Conservation (phyloP, 176 grass and related monocot species). For the Rhynchospora pubera region DNA sequence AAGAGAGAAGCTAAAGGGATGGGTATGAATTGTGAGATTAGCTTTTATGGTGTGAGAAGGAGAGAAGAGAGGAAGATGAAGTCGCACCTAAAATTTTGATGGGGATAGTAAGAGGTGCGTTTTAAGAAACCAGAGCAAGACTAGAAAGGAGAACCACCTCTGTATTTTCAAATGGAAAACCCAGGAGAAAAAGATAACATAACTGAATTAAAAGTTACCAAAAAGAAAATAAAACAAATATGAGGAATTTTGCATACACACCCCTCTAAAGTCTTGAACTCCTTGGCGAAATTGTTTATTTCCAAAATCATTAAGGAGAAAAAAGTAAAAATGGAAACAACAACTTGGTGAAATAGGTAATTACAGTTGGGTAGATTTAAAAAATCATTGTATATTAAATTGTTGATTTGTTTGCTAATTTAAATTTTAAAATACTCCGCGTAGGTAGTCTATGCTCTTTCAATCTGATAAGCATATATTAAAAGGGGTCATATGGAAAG, state of each 20-base stretch:
- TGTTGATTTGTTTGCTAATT: not conserved
- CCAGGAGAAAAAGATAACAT: not conserved
- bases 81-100: constrained; percentile 9
- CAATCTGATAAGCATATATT: not conserved
- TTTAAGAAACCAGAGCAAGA: not conserved
- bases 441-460: not conserved
- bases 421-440: not conserved
- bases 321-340: not conserved
- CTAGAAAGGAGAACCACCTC: constrained; percentile 7
- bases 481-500: constrained; percentile 4
- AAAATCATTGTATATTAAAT: not conserved
- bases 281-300: not conserved
- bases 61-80: not conserved
- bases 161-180: not conserved
- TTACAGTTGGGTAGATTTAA: not conserved
- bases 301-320: not conserved
- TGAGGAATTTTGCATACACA: not conserved
- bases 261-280: not conserved
- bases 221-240: not conserved
- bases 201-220: not conserved
- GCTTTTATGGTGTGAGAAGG: not conserved
- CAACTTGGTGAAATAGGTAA: not conserved
- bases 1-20: not conserved
- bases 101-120: constrained; percentile 11
- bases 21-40: constrained; percentile 6